These are phyloP conservation scores for Citrus glauca DNA, from an alignment of 345 rosid genomes.

Conservation along the genomic window DNA sequence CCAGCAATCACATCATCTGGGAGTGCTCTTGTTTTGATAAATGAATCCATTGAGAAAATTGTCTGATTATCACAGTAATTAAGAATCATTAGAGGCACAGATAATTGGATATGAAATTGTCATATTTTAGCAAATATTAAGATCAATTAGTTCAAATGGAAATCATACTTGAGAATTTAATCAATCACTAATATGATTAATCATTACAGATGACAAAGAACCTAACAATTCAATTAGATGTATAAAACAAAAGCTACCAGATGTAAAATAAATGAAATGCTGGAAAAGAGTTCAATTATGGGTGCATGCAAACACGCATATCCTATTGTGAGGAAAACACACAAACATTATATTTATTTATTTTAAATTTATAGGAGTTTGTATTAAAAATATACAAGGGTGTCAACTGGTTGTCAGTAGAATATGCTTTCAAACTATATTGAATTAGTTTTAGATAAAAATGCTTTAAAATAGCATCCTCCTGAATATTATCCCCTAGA, in stretches of 20 bases:
- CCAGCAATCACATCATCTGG: conserved; percentile 84
- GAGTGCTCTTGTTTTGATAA: conserved; percentile 60
- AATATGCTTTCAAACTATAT: background rate
- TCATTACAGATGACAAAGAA: background rate
- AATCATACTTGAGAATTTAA: background rate
- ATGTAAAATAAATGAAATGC: background rate
- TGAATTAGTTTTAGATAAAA: background rate
- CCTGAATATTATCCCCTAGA: background rate
- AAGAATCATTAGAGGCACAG: conserved; percentile 1
- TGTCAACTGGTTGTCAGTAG: background rate
- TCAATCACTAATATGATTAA: background rate
- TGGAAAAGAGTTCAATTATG: background rate
- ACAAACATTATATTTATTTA: background rate
- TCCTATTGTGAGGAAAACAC: background rate
- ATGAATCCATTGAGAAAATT: conserved; percentile 74
- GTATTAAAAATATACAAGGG: background rate
- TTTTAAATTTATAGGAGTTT: background rate
- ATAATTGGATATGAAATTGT: background rate
- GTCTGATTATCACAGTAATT: conserved; percentile 39
- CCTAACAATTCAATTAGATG: background rate
- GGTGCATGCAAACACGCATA: background rate
- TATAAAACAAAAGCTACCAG: background rate
- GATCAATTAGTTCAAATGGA: background rate
- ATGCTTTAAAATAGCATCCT: background rate
- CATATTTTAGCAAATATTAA: background rate